Base-by-base conservation (phyloP, 768 basidiomycete species). In the Trametes cinnabarina region DNA sequence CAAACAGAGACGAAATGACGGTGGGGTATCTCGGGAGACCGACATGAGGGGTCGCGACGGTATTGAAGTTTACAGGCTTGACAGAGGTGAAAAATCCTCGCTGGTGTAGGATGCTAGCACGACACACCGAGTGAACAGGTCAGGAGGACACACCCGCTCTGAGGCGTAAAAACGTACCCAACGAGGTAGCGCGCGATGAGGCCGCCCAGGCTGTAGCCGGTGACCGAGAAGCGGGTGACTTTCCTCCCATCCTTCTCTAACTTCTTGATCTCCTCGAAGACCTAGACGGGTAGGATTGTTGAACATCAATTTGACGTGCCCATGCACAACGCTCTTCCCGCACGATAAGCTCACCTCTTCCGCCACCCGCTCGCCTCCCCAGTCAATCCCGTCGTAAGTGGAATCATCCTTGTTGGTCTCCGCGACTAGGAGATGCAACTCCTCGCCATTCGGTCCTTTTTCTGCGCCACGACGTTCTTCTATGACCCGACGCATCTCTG, bases 301-400 rank as follows among this genome's bases (percentile, higher is more conserved):
- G 37, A 46, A n/a, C 22, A 46, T 26, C 9, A 46, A 4, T 15
- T 26, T 4, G 15, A 26, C 23, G 44, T 25, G 41, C 41, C 41
- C 20, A 22, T 20, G 17, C 19, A 20, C 19, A 20, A 42, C 19
- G 17, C 19, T 20, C 11, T 11, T 20, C 19, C 17, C 4, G 19
- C 22, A 23, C 9, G 14, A 3, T 25, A 10, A 25, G 25, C 76
- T 34, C 49, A 90, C 91, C 83, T 94, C 92, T 59, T 85, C 75
- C 3, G 90, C 83, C 34, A 93, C 83, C 30, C 92, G 78, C 72
- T 92, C 89, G 35, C 84, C 88, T 57, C 90, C 86, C 83, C 89
- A 89, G 67, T 93, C 91, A 22, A 93, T 82, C 1, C 91, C 90
- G 62, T 93, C 91, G 63, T 92, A 92, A 1, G 89, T 91, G 10